Conservation (phyloP, 495 filamentous ascomycete species). For the Xylaria castorea region DNA sequence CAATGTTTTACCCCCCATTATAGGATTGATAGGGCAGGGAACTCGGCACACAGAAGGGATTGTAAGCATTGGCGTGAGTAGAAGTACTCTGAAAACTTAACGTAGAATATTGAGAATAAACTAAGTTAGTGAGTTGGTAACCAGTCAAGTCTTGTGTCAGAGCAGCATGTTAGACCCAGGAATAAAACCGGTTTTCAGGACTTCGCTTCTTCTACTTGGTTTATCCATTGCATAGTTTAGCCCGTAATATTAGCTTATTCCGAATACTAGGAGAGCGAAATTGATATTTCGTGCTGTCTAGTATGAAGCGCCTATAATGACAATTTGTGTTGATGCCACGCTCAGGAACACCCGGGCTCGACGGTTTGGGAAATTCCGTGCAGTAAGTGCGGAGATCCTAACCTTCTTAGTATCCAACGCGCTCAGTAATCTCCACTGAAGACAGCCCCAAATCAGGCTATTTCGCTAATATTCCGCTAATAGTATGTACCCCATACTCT, state of each 20-base stretch:
- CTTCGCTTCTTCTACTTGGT: background rate
- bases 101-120: background rate
- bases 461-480: conserved; percentile 13
- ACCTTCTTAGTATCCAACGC: background rate
- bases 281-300: background rate
- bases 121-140: background rate
- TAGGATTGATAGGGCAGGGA: background rate
- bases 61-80: background rate
- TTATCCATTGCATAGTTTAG: background rate
- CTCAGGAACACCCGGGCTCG: background rate
- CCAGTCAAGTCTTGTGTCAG: background rate
- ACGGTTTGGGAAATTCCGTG: conserved; percentile 1
- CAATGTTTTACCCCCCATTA: background rate
- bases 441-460: conserved; percentile 17
- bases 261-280: background rate
- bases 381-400: conserved; percentile 2
- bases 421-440: background rate
- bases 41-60: background rate
- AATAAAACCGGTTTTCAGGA: background rate
- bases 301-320: background rate
- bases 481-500: conserved; percentile 33
- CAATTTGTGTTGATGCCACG: background rate
- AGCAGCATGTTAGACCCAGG: background rate
- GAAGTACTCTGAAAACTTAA: background rate
- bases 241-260: background rate